Evolutionary conservation across 2,329 filamentous ascomycete species (phyloP), one percentile per base, ranked within the genome.

Genomic region (Hymenoscyphus fraxineus): DNA sequence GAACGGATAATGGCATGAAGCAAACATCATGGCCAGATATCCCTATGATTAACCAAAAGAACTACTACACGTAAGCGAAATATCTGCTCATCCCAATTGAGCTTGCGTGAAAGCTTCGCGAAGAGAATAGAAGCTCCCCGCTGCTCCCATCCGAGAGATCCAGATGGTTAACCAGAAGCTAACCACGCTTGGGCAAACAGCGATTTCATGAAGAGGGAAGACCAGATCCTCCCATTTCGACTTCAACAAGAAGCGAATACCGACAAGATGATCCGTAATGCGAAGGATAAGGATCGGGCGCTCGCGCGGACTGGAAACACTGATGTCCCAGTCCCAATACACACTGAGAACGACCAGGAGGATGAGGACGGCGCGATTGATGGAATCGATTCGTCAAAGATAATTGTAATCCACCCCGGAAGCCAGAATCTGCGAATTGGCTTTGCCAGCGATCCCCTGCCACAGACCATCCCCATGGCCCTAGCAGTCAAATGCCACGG

Each of bases 1-100:
- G 94, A 76, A 98, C 95, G 66, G 95, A 99, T 82, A 99, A 99
- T 85, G 93, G 94, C 79, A 94, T 99, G 89, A 95, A 93, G 75
- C 86, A 95, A 75, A 91, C 93, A 58, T 96, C 85, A 77, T 99
- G 95, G 94, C 94, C 95, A 10, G 90, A 95, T 74, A 88, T 97
- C 64, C 84, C 86, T 55, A 92, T 95, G 73, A 99, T 99, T 79
- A 99, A 99, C 76, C 95, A 99, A 78, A 99, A 99, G 81, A 99
- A 99, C 78, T 99, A 99, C 78, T 97, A 97, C 77, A 97, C 93
- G 92, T 95, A 83, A 67, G 88, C 81, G 19, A 54, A 12, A 22
- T 19, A 22, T 27, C 6, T 51, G 6, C 9, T n/a, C 12, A 9
- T 19, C 22, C 44, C 61, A 62, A 62, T 64, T 10, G 38, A 15